Evolutionary conservation across 163 green algal species (phyloP), one percentile per base, ranked within the genome.

Genomic region (Scenedesmus sp.): DNA sequence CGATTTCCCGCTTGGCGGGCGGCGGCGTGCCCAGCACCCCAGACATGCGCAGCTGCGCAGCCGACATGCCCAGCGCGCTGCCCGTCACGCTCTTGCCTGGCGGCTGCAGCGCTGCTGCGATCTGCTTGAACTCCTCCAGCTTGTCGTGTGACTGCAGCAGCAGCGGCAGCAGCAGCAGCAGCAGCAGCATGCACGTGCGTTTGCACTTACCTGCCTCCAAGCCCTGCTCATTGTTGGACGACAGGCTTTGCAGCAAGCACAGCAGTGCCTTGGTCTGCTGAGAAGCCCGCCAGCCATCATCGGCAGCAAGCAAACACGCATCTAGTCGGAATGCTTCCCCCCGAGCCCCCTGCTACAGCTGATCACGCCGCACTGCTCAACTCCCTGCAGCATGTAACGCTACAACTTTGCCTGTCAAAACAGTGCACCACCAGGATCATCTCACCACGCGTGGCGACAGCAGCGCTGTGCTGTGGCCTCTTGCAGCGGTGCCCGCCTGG

Each of bases 91-190:
- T 18, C 59, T 85, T 79, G 33, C 40, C 73, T 33, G 73, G 37
- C 73, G 70, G 86, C 86, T 85, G 86, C 73, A 90, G 72, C 7
- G 86, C 72, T 56, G 86, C 86, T 61, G 86, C 86, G 13, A 90
- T 90, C 72, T 84, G 72, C 86, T 85, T 90, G 72, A 90, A 85
- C 24, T 90, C 86, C n/a, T 84, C 37, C 70, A 90, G 33, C 86
- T 90, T 90, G 65, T 90, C 86, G 35, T 84, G 22, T 7, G 42
- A 68, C 86, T 90, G 86, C 46, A 83, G n/a, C 40, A 30, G 46
- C 81, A 70, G 81, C 30, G 15, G 22, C 30, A 85, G 33, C n/a
- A 30, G 35, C 73, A n/a, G 72, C 72, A 46, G 70, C 33, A 81
- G 70, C 33, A 81, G 59, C 59, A 35, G 20, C 59, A 33, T 42